These are phyloP conservation scores for Russula earlei DNA, from an alignment of 768 basidiomycete species.

Conservation along the genomic window DNA sequence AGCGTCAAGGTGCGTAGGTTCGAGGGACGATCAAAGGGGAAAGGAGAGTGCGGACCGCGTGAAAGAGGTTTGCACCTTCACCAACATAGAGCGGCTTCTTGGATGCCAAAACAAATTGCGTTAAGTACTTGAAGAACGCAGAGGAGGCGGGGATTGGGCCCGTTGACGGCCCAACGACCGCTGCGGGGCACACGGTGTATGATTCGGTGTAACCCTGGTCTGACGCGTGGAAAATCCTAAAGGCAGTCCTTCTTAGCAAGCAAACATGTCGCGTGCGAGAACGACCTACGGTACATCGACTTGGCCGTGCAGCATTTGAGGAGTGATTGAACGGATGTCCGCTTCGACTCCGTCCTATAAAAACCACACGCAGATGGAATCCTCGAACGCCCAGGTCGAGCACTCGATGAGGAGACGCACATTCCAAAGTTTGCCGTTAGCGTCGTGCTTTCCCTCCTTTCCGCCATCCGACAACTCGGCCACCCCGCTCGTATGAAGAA, in stretches of 20 bases:
- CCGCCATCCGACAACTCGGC: not conserved
- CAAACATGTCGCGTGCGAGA: not conserved
- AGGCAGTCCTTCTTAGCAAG: not conserved
- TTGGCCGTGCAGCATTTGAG: slow-evolving; percentile 8
- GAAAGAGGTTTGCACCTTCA: not conserved
- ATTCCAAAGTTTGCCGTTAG: not conserved
- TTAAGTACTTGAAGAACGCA: not conserved
- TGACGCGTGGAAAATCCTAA: not conserved
- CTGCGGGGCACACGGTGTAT: slow-evolving; percentile 8
- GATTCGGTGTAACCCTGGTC: not conserved
- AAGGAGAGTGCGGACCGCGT: not conserved
- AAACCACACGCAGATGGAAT: not conserved
- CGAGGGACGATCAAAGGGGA: not conserved
- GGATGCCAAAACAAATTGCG: not conserved
- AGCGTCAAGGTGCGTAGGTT: not conserved
- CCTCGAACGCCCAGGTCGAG: not conserved
- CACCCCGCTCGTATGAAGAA: slow-evolving; percentile 12
- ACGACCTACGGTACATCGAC: slow-evolving; percentile 7
- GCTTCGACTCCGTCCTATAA: slow-evolving; percentile 4
- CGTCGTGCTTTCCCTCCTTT: slow-evolving; percentile 4
- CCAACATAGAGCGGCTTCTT: not conserved
- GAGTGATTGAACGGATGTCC: slow-evolving; percentile 9
- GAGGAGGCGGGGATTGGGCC: not conserved
- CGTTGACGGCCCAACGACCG: not conserved
- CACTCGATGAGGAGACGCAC: not conserved